Evolutionary conservation across 2,329 filamentous ascomycete genomes (phyloP).

Genomic region (Pestalotiopsis sp.): DNA sequence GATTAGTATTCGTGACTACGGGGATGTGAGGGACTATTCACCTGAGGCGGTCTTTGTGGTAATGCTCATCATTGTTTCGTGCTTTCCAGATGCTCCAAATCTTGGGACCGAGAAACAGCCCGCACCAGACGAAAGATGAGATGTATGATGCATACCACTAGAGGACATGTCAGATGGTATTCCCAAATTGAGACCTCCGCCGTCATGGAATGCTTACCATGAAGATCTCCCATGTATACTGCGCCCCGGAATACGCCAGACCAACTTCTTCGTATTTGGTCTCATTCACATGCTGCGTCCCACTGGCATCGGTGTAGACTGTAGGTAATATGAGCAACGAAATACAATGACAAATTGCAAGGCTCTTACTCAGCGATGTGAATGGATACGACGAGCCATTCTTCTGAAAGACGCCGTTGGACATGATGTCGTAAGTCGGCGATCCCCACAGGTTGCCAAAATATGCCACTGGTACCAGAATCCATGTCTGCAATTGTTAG

Average conservation of each 20-base stretch:
- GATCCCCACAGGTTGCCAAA: conserved; percentile 57
- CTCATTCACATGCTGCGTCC: conserved; percentile 37
- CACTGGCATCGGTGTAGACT: conserved; percentile 10
- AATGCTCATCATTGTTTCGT: neutral
- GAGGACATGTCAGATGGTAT: neutral
- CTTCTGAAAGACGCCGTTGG: conserved; percentile 54
- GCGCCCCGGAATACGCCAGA: conserved; percentile 58
- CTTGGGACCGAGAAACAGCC: conserved; percentile 29
- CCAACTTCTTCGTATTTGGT: conserved; percentile 51
- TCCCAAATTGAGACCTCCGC: neutral
- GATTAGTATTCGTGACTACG: neutral
- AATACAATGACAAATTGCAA: neutral
- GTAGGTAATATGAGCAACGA: neutral
- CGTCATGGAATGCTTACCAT: neutral
- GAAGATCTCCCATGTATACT: conserved; percentile 61
- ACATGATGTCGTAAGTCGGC: conserved; percentile 55
- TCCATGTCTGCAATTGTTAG: conserved; percentile 45
- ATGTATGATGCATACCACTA: conserved; percentile 55
- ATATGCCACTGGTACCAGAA: conserved; percentile 60
- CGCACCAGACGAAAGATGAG: conserved; percentile 61
- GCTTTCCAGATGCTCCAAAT: conserved; percentile 9
- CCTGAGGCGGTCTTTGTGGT: conserved; percentile 9
- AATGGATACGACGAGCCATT: conserved; percentile 51
- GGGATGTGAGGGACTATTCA: neutral
- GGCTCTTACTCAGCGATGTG: conserved; percentile 29